phyloP scores from a whole-genome alignment of 495 filamentous ascomycete species.

The Friedmanniomyces endolithicus region DNA sequence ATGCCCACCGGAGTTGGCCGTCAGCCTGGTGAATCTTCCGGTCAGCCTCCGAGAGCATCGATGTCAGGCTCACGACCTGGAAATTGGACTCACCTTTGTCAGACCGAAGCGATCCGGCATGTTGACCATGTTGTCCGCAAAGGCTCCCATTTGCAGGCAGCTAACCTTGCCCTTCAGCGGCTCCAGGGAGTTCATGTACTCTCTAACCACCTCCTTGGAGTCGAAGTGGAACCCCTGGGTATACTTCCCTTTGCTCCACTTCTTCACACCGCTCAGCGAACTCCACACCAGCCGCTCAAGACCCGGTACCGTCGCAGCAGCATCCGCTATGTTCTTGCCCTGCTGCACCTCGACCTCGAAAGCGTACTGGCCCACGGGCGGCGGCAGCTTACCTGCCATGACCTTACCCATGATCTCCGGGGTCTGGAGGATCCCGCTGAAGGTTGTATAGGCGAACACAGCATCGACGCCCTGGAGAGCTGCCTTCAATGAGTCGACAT shows the following conservation, averaged over 20 bases:
- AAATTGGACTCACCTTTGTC: not conserved
- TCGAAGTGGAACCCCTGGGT: slow-evolving; percentile 8
- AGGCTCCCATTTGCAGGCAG: not conserved
- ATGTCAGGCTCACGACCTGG: no score
- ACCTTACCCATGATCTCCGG: slow-evolving; percentile 16
- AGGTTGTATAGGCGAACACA: slow-evolving; percentile 45
- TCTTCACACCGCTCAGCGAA: not conserved
- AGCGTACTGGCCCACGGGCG: slow-evolving; percentile 32
- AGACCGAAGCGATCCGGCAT: not conserved
- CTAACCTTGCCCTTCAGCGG: not conserved
- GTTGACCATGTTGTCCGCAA: not conserved
- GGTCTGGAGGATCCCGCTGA: slow-evolving; percentile 30
- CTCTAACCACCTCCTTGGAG: not conserved
- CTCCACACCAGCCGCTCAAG: slow-evolving; percentile 9
- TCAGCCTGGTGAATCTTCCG: not conserved
- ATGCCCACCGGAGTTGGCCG: not conserved
- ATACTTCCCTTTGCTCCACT: slow-evolving; percentile 16
- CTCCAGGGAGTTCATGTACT: not conserved
- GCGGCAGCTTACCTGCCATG: slow-evolving; percentile 13
- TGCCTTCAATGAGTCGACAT: slow-evolving; percentile 30
- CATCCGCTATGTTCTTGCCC: slow-evolving; percentile 38
- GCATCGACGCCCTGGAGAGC: slow-evolving; percentile 38
- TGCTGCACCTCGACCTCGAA: slow-evolving; percentile 38
- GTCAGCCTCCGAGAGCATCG: no score
- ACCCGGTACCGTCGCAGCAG: slow-evolving; percentile 20